A percentile compares a stretch with the other conserved stretches of the same genome.
These are phyloP conservation scores for Curvularia sp. DNA, from an alignment of 2,329 filamentous ascomycete genomes.

Conservation along the genomic window DNA sequence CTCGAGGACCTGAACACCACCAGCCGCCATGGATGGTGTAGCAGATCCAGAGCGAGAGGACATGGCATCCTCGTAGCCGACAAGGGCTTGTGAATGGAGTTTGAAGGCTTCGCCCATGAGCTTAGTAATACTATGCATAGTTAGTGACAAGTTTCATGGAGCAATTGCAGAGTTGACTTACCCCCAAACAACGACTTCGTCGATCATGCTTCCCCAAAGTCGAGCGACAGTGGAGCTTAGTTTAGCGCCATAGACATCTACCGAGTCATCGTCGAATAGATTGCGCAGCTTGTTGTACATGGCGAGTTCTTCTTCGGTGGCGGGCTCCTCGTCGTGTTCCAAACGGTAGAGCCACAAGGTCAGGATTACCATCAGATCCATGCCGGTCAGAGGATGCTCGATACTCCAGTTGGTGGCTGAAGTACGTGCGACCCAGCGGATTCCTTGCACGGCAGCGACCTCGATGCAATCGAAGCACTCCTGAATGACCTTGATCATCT, in stretches of 20 bases:
- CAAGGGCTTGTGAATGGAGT: slow-evolving; percentile 90
- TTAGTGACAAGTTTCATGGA: slow-evolving; percentile 52
- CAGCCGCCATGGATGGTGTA: slow-evolving; percentile 51
- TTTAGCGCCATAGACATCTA: slow-evolving; percentile 80
- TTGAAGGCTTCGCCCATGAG: slow-evolving; percentile 99
- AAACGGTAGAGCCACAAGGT: slow-evolving; percentile 98
- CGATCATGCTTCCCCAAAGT: slow-evolving; percentile 97
- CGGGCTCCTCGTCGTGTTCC: slow-evolving; percentile 96
- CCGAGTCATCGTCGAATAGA: slow-evolving; percentile 88
- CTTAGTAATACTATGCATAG: slow-evolving; percentile 74
- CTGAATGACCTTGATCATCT: slow-evolving; percentile 99
- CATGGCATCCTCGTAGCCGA: slow-evolving; percentile 88
- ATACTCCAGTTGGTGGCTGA: slow-evolving; percentile 99
- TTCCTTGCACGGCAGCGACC: slow-evolving; percentile 90
- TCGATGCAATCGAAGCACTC: slow-evolving; percentile 98
- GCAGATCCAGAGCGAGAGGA: slow-evolving; percentile 55
- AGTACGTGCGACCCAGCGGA: slow-evolving; percentile 97
- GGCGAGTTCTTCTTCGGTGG: slow-evolving; percentile 79
- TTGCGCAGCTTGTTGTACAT: slow-evolving; percentile 94
- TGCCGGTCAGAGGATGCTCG: slow-evolving; percentile 93
- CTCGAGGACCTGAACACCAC: slow-evolving; percentile 51
- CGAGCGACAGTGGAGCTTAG: slow-evolving; percentile 94
- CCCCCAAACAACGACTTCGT: slow-evolving; percentile 99
- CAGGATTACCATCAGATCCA: slow-evolving; percentile 97
- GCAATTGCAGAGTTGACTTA: slow-evolving; percentile 63